These are phyloP conservation scores for Cynara cardunculus DNA, from an alignment of 129 eudicot species.

Conservation along the genomic window DNA sequence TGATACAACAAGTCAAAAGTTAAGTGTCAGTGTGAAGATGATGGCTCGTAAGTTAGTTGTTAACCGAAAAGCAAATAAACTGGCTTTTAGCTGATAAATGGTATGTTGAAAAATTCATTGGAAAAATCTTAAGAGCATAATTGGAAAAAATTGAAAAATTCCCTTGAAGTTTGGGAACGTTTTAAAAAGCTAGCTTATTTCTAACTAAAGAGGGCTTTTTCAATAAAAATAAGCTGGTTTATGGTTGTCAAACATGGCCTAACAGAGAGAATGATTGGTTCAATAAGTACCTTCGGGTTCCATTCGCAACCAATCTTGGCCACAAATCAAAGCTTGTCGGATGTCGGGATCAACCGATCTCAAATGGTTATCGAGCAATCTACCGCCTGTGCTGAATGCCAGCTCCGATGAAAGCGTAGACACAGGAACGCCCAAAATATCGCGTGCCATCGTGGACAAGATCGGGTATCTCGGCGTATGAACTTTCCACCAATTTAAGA, in stretches of 20 bases:
- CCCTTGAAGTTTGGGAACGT: too few species aligned
- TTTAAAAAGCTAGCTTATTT: neutral
- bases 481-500: conserved; percentile 95
- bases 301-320: conserved; percentile 80
- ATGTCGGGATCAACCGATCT: conserved; percentile 62
- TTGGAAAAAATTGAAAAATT: neutral
- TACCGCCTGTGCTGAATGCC: conserved; percentile 69
- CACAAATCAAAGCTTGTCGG: conserved; percentile 90
- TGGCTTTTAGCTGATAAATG: neutral
- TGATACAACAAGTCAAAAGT: conserved; percentile 21
- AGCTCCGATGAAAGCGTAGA: conserved; percentile 66
- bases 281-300: conserved; percentile 62
- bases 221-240: neutral
- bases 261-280: neutral
- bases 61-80: neutral
- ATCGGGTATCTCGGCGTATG: conserved; percentile 94
- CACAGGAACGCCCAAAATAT: conserved; percentile 69
- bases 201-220: neutral
- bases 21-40: neutral
- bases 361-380: conserved; percentile 64
- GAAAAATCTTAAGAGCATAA: neutral
- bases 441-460: conserved; percentile 86
- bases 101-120: neutral
- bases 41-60: neutral
- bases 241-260: neutral